Percentiles rank a stretch among this genome's conserved stretches.
Evolutionary conservation across 371 early-diverging fungal genomes (phyloP).

Genomic region (Ordospora colligata): DNA sequence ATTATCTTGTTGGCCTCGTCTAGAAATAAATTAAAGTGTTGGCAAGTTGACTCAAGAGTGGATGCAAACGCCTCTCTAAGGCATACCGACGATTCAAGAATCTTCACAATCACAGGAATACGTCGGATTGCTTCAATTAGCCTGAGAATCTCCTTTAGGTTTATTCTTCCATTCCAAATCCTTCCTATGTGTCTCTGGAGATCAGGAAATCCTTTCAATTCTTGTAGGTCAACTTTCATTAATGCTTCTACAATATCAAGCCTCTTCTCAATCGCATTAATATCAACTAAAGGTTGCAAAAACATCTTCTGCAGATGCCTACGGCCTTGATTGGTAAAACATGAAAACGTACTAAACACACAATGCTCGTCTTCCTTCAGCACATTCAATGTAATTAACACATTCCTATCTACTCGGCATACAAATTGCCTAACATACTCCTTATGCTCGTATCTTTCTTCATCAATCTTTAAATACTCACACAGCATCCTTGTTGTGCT

Average conservation of each 20-base stretch:
- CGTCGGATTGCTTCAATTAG: constrained; percentile 29
- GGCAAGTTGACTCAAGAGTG: constrained; percentile 34
- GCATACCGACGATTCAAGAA: background rate
- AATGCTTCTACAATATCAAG: constrained; percentile 45
- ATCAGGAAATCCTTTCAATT: constrained; percentile 49
- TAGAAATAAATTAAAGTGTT: constrained; percentile 3
- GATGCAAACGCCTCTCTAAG: constrained; percentile 19
- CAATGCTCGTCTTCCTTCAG: constrained; percentile 19
- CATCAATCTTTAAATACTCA: constrained; percentile 26
- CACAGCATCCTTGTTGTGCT: constrained; percentile 12
- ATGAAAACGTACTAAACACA: constrained; percentile 24
- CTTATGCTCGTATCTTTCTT: constrained; percentile 9
- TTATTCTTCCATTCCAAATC: constrained; percentile 29
- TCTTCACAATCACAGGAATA: constrained; percentile 26
- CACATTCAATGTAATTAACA: constrained; percentile 4
- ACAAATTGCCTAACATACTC: constrained; percentile 15
- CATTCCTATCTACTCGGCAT: background rate
- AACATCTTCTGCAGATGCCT: constrained; percentile 54
- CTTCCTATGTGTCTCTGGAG: constrained; percentile 41
- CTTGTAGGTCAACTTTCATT: constrained; percentile 21
- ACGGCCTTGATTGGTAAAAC: constrained; percentile 54
- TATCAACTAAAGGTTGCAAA: constrained; percentile 36
- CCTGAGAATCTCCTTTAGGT: constrained; percentile 44
- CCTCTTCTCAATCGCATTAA: constrained; percentile 54
- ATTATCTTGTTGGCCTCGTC: constrained; percentile 42